A percentile compares a stretch with the other conserved stretches of the same genome.
Evolutionary conservation across 257 asterid species (phyloP).

Genomic region (Salvia hispanica): DNA sequence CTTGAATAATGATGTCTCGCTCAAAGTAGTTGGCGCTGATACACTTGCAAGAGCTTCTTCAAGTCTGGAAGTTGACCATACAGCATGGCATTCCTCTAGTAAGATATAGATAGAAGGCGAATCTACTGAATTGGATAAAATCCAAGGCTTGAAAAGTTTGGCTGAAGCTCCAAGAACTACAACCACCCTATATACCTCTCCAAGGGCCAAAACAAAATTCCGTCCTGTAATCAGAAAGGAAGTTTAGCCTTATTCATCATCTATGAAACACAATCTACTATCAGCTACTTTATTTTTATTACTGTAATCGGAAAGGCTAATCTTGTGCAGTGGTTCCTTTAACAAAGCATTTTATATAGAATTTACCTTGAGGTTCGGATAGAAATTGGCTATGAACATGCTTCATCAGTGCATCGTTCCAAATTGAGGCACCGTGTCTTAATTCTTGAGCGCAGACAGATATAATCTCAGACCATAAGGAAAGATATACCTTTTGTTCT

Average conservation of each 20-base stretch:
- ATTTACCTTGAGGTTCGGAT: constrained; percentile 66
- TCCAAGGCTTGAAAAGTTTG: constrained; percentile 79
- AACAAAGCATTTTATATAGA: constrained; percentile 9
- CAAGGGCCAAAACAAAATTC: constrained; percentile 59
- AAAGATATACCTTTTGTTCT: constrained; percentile 55
- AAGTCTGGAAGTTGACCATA: constrained; percentile 70
- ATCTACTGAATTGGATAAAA: constrained; percentile 41
- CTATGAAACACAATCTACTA: constrained; percentile 11
- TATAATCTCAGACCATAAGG: constrained; percentile 64
- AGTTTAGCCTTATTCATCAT: constrained; percentile 5
- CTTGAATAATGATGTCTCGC: constrained; percentile 43
- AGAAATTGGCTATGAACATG: constrained; percentile 48
- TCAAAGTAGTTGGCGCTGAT: constrained; percentile 38
- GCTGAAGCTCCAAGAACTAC: constrained; percentile 66
- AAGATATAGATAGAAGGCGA: constrained; percentile 42
- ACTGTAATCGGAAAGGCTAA: constrained; percentile 2
- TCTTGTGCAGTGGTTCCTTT: constrained; percentile 17
- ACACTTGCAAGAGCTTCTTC: constrained; percentile 59
- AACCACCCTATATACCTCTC: constrained; percentile 80
- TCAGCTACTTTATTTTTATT: constrained; percentile 3
- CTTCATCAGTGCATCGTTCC: constrained; percentile 61
- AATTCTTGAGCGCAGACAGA: constrained; percentile 65
- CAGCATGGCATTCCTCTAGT: constrained; percentile 59
- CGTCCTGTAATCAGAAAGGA: constrained; percentile 52
- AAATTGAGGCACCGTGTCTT: constrained; percentile 66